Conservation (phyloP, 768 basidiomycete genomes). For the Arthromyces matolae region DNA sequence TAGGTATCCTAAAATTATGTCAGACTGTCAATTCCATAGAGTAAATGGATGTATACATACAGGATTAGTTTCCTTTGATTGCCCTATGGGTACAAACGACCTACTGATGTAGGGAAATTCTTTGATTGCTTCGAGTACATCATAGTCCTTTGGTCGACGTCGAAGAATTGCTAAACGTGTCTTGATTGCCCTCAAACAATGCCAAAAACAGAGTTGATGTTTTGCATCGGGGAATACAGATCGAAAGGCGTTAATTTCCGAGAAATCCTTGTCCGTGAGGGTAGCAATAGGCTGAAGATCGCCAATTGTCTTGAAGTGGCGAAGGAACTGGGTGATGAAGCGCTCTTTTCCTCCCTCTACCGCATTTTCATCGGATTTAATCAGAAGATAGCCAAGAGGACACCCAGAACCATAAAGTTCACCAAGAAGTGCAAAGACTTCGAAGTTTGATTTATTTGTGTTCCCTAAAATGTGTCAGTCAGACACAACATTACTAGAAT, state of each 20-base stretch:
- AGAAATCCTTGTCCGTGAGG: slow-evolving; percentile 29
- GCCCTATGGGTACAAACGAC: background rate
- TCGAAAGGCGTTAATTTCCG: background rate
- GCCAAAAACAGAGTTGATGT: background rate
- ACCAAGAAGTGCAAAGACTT: slow-evolving; percentile 29
- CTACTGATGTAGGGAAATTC: background rate
- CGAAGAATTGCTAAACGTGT: no score
- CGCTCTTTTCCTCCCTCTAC: slow-evolving; percentile 23
- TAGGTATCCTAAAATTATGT: background rate
- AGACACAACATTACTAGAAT: background rate
- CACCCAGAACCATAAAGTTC: slow-evolving; percentile 29
- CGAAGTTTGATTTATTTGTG: slow-evolving; percentile 28
- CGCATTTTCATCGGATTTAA: slow-evolving; percentile 14
- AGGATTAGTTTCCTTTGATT: background rate
- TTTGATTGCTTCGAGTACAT: background rate
- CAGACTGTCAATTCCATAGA: no score
- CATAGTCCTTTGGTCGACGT: no score
- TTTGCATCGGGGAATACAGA: background rate
- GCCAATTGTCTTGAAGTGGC: slow-evolving; percentile 19
- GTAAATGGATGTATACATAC: no score
- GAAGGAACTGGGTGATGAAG: slow-evolving; percentile 22
- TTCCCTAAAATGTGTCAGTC: slow-evolving; percentile 25
- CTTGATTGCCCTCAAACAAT: background rate
- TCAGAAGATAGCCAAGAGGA: slow-evolving; percentile 29
- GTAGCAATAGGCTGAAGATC: slow-evolving; percentile 21